Conservation (phyloP, 129 eudicot species). For the Sambucus nigra region DNA sequence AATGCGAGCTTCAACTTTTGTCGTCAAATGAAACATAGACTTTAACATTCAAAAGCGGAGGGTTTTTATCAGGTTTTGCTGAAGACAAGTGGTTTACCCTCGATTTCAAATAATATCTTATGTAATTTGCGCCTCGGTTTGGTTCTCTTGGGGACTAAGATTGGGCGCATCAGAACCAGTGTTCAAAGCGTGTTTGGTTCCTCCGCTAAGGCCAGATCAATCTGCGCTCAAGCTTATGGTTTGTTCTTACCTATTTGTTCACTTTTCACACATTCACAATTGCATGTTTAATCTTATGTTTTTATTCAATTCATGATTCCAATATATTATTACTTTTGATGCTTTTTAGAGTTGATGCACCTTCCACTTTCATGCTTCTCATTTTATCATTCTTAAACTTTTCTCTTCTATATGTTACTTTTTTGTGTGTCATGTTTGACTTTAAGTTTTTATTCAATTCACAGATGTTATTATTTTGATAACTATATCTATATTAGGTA, state of each 20-base stretch:
- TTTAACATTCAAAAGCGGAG: constrained; percentile 25
- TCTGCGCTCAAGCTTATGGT: constrained; percentile 58
- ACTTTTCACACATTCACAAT: too few species aligned
- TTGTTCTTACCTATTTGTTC: too few species aligned
- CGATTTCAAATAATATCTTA: constrained; percentile 15
- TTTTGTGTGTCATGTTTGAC: too few species aligned
- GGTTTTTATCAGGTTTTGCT: constrained; percentile 19
- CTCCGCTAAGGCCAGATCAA: constrained; percentile 55
- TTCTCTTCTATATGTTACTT: too few species aligned
- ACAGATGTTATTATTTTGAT: background rate
- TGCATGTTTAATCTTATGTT: too few species aligned
- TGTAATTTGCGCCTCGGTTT: constrained; percentile 22
- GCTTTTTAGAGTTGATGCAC: too few species aligned
- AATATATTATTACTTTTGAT: too few species aligned
- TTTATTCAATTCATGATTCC: too few species aligned
- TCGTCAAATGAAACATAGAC: constrained; percentile 21
- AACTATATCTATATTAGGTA: too few species aligned
- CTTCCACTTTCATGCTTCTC: too few species aligned
- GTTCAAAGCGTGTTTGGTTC: constrained; percentile 24
- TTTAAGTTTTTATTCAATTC: background rate
- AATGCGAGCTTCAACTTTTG: constrained; percentile 50
- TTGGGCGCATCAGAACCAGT: constrained; percentile 13
- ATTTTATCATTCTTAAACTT: background rate
- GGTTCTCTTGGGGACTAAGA: constrained; percentile 39
- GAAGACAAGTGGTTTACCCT: constrained; percentile 1